Percentiles rank a stretch among this genome's conserved stretches.
These are phyloP conservation scores for Saccharomyces mikatae DNA, from an alignment of 805 yeast genomes.

Conservation along the genomic window DNA sequence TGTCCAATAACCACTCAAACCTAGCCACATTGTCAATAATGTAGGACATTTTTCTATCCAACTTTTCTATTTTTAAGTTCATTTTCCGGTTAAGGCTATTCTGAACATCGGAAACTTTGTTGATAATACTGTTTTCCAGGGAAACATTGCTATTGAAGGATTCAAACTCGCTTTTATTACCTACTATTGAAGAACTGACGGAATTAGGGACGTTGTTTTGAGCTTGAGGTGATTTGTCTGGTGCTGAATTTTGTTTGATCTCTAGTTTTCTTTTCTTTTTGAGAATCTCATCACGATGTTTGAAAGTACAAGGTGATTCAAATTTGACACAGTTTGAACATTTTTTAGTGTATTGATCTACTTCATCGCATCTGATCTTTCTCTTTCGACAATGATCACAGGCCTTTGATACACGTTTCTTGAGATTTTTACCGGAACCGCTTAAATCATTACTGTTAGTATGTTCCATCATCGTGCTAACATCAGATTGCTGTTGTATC, in stretches of 20 bases:
- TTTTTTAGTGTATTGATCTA: constrained; percentile 16
- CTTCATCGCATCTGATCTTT: constrained; percentile 25
- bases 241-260: background rate
- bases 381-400: constrained; percentile 30
- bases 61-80: constrained; percentile 10
- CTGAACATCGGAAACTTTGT: background rate
- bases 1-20: constrained; percentile 17
- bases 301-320: constrained; percentile 20
- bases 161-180: background rate
- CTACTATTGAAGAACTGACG: background rate
- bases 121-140: background rate
- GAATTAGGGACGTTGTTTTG: background rate
- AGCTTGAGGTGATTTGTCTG: background rate
- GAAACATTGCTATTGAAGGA: background rate
- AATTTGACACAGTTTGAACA: constrained; percentile 26
- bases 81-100: background rate
- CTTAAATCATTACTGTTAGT: background rate
- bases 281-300: constrained; percentile 12
- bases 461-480: background rate
- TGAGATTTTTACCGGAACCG: background rate
- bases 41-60: constrained; percentile 19
- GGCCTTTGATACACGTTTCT: constrained; percentile 26
- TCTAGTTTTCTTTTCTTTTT: background rate
- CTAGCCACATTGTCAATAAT: constrained; percentile 17
- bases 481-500: background rate